These are phyloP conservation scores for Oxyria digyna DNA, from an alignment of 148 eudicot species.

Conservation along the genomic window DNA sequence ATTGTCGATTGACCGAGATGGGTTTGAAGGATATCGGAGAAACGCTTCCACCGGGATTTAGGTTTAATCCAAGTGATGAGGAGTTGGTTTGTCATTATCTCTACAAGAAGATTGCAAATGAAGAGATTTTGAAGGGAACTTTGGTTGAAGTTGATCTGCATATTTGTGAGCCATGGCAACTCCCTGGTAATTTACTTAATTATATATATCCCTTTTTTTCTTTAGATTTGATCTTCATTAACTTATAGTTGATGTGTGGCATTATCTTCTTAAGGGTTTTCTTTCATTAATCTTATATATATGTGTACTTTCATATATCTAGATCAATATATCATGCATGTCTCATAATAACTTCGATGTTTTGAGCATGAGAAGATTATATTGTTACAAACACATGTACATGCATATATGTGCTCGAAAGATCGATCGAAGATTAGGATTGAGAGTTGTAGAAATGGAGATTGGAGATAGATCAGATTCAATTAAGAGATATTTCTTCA, in stretches of 20 bases:
- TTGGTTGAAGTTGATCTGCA: slow-evolving; percentile 84
- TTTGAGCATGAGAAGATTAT: neutral
- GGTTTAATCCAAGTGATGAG: slow-evolving; percentile 88
- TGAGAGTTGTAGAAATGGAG: neutral
- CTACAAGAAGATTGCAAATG: slow-evolving; percentile 55
- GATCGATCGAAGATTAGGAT: neutral
- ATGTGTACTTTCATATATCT: too few species aligned
- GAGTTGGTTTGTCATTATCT: slow-evolving; percentile 90
- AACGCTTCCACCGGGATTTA: slow-evolving; percentile 84
- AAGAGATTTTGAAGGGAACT: slow-evolving; percentile 54
- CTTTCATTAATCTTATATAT: too few species aligned
- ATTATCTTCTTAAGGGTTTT: neutral
- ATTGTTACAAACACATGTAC: neutral
- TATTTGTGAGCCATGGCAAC: slow-evolving; percentile 97
- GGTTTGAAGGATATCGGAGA: slow-evolving; percentile 79
- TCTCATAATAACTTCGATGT: neutral
- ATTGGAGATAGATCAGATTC: too few species aligned
- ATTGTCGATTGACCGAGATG: slow-evolving; percentile 19
- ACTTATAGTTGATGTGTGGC: too few species aligned
- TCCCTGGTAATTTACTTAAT: slow-evolving; percentile 44
- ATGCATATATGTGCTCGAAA: neutral
- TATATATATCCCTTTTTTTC: neutral
- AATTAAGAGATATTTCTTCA: neutral
- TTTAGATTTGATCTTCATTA: neutral
- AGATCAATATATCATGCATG: neutral